Base-by-base conservation (phyloP, 2,329 filamentous ascomycete genomes). In the Decorospora gaudefroyi region DNA sequence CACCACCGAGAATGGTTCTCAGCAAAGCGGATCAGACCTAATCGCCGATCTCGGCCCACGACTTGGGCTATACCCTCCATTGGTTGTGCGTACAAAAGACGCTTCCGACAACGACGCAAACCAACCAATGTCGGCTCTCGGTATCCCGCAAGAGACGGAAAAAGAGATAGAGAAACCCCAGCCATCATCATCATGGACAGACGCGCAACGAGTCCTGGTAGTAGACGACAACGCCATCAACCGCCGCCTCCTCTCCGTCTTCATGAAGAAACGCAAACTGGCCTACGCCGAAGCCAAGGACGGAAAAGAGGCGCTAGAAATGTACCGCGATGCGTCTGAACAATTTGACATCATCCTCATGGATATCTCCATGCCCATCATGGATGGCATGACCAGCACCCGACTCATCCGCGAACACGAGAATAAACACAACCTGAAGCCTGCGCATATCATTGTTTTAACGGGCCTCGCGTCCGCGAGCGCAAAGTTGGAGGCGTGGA, bases 211-310 rank as follows among this genome's bases (percentile, higher is more conserved):
- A 15, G 46, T 67, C 6, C 56, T 71, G 1, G 57, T 71, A 2
- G 64, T 67, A 0, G 69, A 72, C 37, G 69, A 71, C 35, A 72
- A 72, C 32, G 29, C 55, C 2, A 59, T 72, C 18, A 72, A 72
- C 22, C 49, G 67, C 6, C 15, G 60, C 48, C 52, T 67, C 19
- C 51, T 67, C 11, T 48, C 45, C 10, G 52, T 57, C 1, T 65
- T 62, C 40, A 38, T 62, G 42, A 63, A 57, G 15, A 62, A 57
- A 26, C 42, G 45, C 16, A 50, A 50, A 6, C 34, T 58, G 2
- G n/a, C 33, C 2, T 62, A 51, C 44, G 25, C 40, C 8, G 53
- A 60, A 46, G 61, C 62, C 4, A 51, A 51, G 19, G 62, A 67
- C 33, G 64, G 64, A 2, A 50, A 57, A 2, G 41, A 59, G 47